These are phyloP conservation scores for Phaeodactylum tricornutum DNA, from an alignment of 108 stramenopile species.

Conservation along the genomic window DNA sequence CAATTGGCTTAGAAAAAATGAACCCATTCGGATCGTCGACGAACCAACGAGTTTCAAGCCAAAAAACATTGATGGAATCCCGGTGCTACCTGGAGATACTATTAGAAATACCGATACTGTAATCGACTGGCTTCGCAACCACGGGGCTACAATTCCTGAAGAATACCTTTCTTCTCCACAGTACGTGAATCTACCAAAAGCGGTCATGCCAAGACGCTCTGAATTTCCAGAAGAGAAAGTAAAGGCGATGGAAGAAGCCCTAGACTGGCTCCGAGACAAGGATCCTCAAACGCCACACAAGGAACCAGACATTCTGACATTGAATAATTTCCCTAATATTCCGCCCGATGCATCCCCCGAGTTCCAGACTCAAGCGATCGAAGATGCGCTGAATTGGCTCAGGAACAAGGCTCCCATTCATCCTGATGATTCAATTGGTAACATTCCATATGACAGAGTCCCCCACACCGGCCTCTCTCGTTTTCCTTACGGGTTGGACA, in stretches of 20 bases:
- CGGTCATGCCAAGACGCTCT: too few relatives aligned
- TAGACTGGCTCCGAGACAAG: constrained; percentile 20
- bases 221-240: constrained; percentile 1
- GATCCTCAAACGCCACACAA: too few relatives aligned
- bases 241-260: constrained; percentile 10
- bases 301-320: constrained; percentile 1
- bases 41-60: too few relatives aligned
- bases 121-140: constrained; percentile 18
- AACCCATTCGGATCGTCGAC: too few relatives aligned
- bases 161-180: too few relatives aligned
- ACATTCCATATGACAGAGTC: not conserved
- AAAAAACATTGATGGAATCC: too few relatives aligned
- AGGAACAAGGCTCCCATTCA: constrained; percentile 14
- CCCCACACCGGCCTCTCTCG: not conserved
- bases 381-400: constrained; percentile 26
- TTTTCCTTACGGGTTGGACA: not conserved
- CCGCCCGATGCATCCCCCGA: not conserved
- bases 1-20: constrained; percentile 22
- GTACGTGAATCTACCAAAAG: too few relatives aligned
- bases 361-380: not conserved
- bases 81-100: too few relatives aligned
- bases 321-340: not conserved
- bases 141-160: too few relatives aligned
- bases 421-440: not conserved
- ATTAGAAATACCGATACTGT: constrained; percentile 18